Conservation (phyloP, 192 early-diverging fungal genomes). For the Backusella macrospora region DNA sequence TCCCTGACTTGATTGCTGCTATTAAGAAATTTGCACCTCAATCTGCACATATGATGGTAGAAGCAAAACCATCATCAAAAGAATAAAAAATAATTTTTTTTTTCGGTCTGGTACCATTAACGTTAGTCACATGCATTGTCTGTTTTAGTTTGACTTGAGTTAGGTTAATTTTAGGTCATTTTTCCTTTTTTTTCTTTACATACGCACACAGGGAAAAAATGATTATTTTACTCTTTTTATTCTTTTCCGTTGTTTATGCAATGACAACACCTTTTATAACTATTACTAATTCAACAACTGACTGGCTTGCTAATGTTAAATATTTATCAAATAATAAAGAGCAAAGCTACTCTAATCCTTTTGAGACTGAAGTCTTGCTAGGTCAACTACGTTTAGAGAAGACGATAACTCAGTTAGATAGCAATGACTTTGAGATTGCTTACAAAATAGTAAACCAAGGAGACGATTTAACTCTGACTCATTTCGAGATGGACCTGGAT, state of each 20-base stretch:
- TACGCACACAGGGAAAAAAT: not conserved
- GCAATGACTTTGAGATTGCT: slow-evolving; percentile 13
- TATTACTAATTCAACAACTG: not conserved
- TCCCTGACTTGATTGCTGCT: slow-evolving; percentile 66
- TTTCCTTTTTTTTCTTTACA: not conserved
- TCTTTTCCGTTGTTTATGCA: slow-evolving; percentile 3
- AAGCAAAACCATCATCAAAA: not conserved
- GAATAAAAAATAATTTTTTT: not conserved
- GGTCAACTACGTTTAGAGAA: slow-evolving; percentile 2
- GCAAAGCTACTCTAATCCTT: not conserved
- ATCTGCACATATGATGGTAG: slow-evolving; percentile 34
- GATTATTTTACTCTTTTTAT: slow-evolving; percentile 4
- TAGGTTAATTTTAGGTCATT: not conserved
- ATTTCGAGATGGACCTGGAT: slow-evolving; percentile 21
- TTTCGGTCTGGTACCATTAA: not conserved
- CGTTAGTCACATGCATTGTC: not conserved
- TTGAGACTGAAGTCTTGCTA: not conserved
- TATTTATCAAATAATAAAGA: not conserved
- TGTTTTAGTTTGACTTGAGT: not conserved
- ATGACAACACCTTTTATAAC: slow-evolving; percentile 7
- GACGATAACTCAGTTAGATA: not conserved
- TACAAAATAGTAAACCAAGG: slow-evolving; percentile 13
- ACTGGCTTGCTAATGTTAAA: not conserved
- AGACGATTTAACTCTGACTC: slow-evolving; percentile 5
- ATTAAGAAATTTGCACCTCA: slow-evolving; percentile 70